Evolutionary conservation across 2,329 filamentous ascomycete species (phyloP).

Genomic region (Trichoderma koningiopsis): DNA sequence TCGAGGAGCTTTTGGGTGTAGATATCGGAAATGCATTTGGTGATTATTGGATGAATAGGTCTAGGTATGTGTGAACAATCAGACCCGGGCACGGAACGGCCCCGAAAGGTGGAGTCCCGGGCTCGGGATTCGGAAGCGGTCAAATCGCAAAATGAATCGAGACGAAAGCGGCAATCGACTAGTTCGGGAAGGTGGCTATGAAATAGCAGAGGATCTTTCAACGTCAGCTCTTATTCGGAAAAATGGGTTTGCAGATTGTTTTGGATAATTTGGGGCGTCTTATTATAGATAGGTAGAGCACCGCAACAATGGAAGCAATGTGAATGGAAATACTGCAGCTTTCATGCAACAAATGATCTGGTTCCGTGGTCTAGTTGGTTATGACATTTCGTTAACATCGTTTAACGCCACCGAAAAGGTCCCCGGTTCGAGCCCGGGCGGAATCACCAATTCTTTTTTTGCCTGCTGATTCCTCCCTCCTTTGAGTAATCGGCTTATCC

Average conservation of each 20-base stretch:
- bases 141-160: neutral
- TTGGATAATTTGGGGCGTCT: neutral
- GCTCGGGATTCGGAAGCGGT: neutral
- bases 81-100: neutral
- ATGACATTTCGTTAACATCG: slow-evolving; percentile 34
- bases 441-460: slow-evolving; percentile 29
- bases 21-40: no score
- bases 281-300: neutral
- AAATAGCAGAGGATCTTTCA: neutral
- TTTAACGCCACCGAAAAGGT: slow-evolving; percentile 34
- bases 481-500: neutral
- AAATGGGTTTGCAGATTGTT: neutral
- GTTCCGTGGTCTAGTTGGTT: slow-evolving; percentile 37
- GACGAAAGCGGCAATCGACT: neutral
- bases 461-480: neutral
- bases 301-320: neutral
- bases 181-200: neutral
- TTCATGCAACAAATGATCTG: neutral
- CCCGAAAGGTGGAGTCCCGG: neutral
- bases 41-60: neutral
- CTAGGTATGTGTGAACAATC: neutral
- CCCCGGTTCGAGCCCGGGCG: slow-evolving; percentile 37
- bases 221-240: neutral
- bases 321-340: neutral
- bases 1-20: no score